These are phyloP conservation scores for Leccinum subrobustum DNA, from an alignment of 1,284 basidiomycete genomes.

Conservation along the genomic window DNA sequence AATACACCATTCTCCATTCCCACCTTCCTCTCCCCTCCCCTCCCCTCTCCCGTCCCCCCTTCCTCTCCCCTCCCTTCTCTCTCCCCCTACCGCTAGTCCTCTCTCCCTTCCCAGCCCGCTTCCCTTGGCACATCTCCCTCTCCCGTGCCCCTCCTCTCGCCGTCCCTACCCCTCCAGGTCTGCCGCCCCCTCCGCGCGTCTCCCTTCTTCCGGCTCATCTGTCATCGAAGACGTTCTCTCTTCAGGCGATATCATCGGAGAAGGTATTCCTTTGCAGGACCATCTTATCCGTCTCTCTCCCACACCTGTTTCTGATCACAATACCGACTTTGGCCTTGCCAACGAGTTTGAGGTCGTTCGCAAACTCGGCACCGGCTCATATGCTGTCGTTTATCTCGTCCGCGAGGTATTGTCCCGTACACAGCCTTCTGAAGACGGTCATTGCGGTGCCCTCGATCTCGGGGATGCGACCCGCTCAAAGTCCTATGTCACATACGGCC, in stretches of 20 bases:
- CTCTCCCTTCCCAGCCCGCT: slow-evolving; percentile 27
- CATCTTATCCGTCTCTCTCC: slow-evolving; percentile 59
- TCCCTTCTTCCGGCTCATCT: slow-evolving; percentile 38
- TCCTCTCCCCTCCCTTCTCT: slow-evolving; percentile 28
- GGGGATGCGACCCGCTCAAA: slow-evolving; percentile 44
- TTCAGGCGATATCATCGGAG: slow-evolving; percentile 69
- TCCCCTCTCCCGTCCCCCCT: slow-evolving; percentile 29
- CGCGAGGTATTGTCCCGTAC: slow-evolving; percentile 75
- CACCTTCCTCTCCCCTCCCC: slow-evolving; percentile 30
- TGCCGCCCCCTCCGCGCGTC: slow-evolving; percentile 15
- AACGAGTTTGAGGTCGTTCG: slow-evolving; percentile 81
- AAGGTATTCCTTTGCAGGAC: slow-evolving; percentile 61
- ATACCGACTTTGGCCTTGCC: slow-evolving; percentile 49
- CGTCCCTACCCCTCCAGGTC: slow-evolving; percentile 29
- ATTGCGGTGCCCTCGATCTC: slow-evolving; percentile 60
- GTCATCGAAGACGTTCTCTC: slow-evolving; percentile 63
- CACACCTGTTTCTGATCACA: slow-evolving; percentile 24
- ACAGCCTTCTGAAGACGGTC: slow-evolving; percentile 58
- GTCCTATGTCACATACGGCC: slow-evolving; percentile 60
- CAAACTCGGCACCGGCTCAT: slow-evolving; percentile 84
- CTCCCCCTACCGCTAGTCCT: slow-evolving; percentile 27
- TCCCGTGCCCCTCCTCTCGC: slow-evolving; percentile 30
- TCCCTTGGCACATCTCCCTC: slow-evolving; percentile 27
- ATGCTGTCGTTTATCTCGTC: slow-evolving; percentile 93
- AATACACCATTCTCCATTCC: slow-evolving; percentile 27